Evolutionary conservation across 495 filamentous ascomycete species (phyloP).

Genomic region (Hypoxylon fragiforme): DNA sequence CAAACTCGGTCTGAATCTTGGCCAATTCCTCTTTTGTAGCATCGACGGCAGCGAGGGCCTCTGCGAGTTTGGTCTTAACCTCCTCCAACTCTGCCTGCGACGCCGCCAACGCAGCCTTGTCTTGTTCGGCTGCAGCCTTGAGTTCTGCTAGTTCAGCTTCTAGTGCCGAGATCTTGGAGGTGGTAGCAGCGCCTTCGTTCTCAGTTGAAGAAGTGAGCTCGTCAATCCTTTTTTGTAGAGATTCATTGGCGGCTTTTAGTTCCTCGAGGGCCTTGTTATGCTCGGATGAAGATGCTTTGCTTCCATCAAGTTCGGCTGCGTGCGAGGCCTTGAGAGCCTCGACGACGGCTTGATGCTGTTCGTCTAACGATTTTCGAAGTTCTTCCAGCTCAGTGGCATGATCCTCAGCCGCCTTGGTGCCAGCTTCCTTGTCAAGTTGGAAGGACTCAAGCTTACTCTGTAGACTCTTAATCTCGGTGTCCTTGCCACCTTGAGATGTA

Average conservation of each 20-base stretch:
- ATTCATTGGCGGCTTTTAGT: slow-evolving; percentile 48
- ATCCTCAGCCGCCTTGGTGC: slow-evolving; percentile 41
- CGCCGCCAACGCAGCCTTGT: slow-evolving; percentile 45
- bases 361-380: slow-evolving; percentile 45
- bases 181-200: slow-evolving; percentile 28
- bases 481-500: slow-evolving; percentile 42
- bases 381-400: slow-evolving; percentile 47
- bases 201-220: slow-evolving; percentile 42
- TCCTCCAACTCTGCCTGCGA: slow-evolving; percentile 43
- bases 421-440: slow-evolving; percentile 44
- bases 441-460: slow-evolving; percentile 48
- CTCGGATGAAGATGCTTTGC: slow-evolving; percentile 35
- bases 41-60: slow-evolving; percentile 37
- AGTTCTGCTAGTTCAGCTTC: slow-evolving; percentile 49
- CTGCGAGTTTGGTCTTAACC: slow-evolving; percentile 42
- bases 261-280: slow-evolving; percentile 46
- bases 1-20: slow-evolving; percentile 44
- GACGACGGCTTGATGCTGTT: slow-evolving; percentile 46
- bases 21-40: slow-evolving; percentile 44
- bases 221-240: slow-evolving; percentile 48
- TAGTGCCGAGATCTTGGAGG: slow-evolving; percentile 42
- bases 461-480: slow-evolving; percentile 45
- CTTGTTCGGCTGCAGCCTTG: slow-evolving; percentile 40
- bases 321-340: slow-evolving; percentile 47
- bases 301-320: slow-evolving; percentile 44